These are phyloP conservation scores for Metschnikowia continentalis DNA, from an alignment of 805 yeast genomes.

Conservation along the genomic window DNA sequence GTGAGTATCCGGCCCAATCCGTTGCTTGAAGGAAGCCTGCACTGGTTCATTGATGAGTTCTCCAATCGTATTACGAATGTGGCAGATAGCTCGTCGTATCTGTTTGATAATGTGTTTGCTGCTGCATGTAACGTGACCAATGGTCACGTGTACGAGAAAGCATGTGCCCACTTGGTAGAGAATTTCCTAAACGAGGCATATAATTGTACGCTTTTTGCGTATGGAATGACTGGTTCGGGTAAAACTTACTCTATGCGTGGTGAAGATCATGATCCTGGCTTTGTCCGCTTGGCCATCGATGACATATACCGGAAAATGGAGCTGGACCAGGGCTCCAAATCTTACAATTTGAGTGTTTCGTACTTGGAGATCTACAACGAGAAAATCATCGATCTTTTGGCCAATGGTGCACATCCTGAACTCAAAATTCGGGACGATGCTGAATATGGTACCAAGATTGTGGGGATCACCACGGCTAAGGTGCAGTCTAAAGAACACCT, in stretches of 20 bases:
- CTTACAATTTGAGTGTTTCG: constrained; percentile 53
- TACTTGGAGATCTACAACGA: constrained; percentile 89
- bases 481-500: constrained; percentile 60
- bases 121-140: constrained; percentile 46
- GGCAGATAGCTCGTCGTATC: constrained; percentile 58
- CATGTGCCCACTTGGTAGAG: constrained; percentile 51
- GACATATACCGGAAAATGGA: constrained; percentile 51
- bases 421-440: constrained; percentile 77
- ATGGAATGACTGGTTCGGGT: constrained; percentile 94
- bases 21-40: constrained; percentile 24
- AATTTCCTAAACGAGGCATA: constrained; percentile 62
- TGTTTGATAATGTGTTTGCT: constrained; percentile 76
- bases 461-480: constrained; percentile 63
- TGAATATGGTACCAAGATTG: constrained; percentile 63
- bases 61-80: constrained; percentile 40
- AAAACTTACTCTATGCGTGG: constrained; percentile 89
- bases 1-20: constrained; percentile 83
- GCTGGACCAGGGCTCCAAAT: constrained; percentile 21
- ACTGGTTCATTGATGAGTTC: constrained; percentile 44
- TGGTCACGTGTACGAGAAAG: constrained; percentile 52
- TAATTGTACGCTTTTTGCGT: constrained; percentile 88
- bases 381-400: constrained; percentile 59
- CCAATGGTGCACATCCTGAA: constrained; percentile 39
- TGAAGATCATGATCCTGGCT: constrained; percentile 55
- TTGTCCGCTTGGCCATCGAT: constrained; percentile 63